These are phyloP conservation scores for Vachellia pachyceras DNA, from an alignment of 306 rosid species.

Conservation along the genomic window DNA sequence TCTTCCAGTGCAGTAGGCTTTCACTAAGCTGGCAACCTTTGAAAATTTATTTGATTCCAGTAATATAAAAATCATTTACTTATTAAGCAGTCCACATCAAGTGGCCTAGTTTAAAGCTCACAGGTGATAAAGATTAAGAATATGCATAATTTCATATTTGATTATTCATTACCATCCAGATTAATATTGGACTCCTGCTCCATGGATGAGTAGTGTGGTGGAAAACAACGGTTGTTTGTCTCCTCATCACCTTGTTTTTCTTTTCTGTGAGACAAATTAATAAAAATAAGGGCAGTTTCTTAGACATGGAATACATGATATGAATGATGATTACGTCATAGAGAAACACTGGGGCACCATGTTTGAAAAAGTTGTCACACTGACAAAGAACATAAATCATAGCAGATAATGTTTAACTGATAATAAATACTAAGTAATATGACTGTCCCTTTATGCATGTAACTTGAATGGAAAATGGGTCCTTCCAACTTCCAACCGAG, in stretches of 20 bases:
- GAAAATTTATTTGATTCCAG: constrained; percentile 5
- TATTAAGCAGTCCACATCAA: background rate
- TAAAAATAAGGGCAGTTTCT: constrained; percentile 13
- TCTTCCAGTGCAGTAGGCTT: constrained; percentile 5
- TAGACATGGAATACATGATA: constrained; percentile 8
- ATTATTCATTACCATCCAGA: constrained; percentile 82
- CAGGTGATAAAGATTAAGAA: background rate
- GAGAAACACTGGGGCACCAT: constrained; percentile 4
- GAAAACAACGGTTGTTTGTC: constrained; percentile 86
- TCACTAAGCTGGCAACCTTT: background rate
- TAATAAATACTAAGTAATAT: background rate
- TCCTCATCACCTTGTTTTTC: constrained; percentile 81
- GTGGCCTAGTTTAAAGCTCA: background rate
- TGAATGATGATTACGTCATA: constrained; percentile 15
- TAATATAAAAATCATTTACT: constrained; percentile 18
- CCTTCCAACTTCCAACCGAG: background rate
- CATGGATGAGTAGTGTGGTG: constrained; percentile 97
- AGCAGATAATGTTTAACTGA: background rate
- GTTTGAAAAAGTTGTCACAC: background rate
- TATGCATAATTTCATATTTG: background rate
- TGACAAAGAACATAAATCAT: background rate
- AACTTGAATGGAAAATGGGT: background rate
- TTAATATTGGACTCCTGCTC: constrained; percentile 88
- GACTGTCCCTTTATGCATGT: background rate
- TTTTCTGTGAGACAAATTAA: constrained; percentile 52